Conservation (phyloP, 148 eudicot species). For the Simmondsia chinensis region DNA sequence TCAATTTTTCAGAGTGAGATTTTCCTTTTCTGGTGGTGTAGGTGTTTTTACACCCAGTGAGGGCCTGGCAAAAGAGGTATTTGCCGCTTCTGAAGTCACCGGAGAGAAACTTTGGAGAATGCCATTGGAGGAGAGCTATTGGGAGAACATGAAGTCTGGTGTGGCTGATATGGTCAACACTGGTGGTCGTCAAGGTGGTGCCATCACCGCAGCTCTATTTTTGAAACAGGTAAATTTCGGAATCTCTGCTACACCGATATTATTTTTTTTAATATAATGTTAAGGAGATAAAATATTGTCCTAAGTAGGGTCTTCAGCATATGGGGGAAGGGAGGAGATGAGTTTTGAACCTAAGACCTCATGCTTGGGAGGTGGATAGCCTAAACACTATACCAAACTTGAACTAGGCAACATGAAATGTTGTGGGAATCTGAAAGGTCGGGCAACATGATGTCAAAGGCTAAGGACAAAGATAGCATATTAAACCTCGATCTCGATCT, state of each 20-base stretch:
- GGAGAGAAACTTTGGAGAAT: constrained; percentile 96
- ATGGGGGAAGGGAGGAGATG: too few relatives aligned
- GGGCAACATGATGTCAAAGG: too few relatives aligned
- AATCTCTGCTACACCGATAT: neutral
- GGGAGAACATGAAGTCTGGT: constrained; percentile 96
- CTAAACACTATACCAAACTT: too few relatives aligned
- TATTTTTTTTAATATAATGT: neutral
- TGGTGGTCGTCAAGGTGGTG: constrained; percentile 92
- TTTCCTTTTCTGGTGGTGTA: constrained; percentile 14
- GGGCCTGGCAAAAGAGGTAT: constrained; percentile 73
- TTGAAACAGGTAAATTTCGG: constrained; percentile 67
- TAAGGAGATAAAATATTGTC: too few relatives aligned
- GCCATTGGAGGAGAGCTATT: constrained; percentile 91
- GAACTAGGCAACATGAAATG: too few relatives aligned
- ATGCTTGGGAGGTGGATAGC: too few relatives aligned
- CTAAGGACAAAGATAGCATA: too few relatives aligned
- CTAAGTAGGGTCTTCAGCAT: too few relatives aligned
- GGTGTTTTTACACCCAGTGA: constrained; percentile 86
- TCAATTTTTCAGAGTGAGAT: neutral
- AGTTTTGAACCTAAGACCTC: too few relatives aligned
- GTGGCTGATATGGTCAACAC: constrained; percentile 97
- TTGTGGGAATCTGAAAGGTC: too few relatives aligned
- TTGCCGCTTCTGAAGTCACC: constrained; percentile 57
- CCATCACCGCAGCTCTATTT: constrained; percentile 94
- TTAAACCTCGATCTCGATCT: too few relatives aligned